Base-by-base conservation (phyloP, 192 early-diverging fungal genomes). In the Coemansia sp. region DNA sequence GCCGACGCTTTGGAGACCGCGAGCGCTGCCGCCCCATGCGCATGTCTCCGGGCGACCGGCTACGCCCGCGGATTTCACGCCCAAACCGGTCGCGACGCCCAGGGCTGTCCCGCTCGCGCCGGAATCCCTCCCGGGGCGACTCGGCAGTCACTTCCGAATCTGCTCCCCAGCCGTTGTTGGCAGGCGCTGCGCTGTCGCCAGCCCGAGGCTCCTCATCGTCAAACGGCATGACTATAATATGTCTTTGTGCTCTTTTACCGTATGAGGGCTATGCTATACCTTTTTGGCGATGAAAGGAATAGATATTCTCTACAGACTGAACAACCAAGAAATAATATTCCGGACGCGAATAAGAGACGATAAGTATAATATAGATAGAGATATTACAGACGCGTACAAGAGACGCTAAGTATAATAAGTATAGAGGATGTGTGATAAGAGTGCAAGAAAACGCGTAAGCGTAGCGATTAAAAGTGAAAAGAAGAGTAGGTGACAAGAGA, bases 21-120 rank as follows among this genome's bases (percentile, higher is more conserved):
- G 80, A 82, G 59, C 74, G 74, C 47, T 71, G 77, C 14, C 77
- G 68, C 35, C 16, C 10, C 57, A 55, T 56, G 54, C 72, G 68
- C 61, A 58, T 64, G 48, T 75, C 81, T 14, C 49, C 63, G 1
- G 72, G 69, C 11, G 68, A 77, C 39, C 75, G 72, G 37, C 77
- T 77, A 17, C 77, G 71, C 38, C 68, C 59, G 48, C 78, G 78
- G 43, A 72, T 62, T 55, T 78, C 72, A 25, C 82, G 77, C 11
- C 72, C 74, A 65, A 77, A 80, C 17, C 74, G 61, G 70, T 83
- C 82, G 35, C 77, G 77, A 31, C 69, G 73, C 25, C 75, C 79
- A n/a, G 69, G 79, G 58, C 74, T 75, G 38, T 75, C 70, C 35
- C 65, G 73, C n/a, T 75, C 78, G 25, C 77, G 68, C 29, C 72